Base-by-base conservation (phyloP, 2,329 filamentous ascomycete genomes). In the Colletotrichum musae region DNA sequence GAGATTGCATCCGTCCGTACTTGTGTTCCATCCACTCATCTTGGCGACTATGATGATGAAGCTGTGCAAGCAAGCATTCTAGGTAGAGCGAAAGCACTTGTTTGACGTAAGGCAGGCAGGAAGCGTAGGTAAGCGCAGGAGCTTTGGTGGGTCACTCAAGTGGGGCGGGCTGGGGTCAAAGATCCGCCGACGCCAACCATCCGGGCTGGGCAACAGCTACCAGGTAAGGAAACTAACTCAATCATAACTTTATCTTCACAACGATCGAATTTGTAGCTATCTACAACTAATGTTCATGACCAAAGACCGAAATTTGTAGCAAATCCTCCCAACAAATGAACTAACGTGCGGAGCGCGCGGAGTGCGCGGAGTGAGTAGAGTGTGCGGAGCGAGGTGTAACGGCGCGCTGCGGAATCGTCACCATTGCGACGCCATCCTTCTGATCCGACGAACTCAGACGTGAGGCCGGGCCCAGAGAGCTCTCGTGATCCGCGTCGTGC, bases 21-120 rank as follows among this genome's bases (percentile, higher is more conserved):
- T 98, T 47, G 95, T 98, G 82, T 97, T 97, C 95, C 95, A 98
- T 72, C 95, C 95, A 82, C 92, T 93, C 89, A 91, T 92, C 50
- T 76, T 83, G 54, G 15, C 50, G 48, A n/a, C 43, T 62, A 32
- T 26, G 41, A 13, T 43, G 41, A 43, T 45, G 50, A 39, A 51
- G 41, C 56, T 58, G 24, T 24, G 39, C 41, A 43, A 43, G 39
- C 41, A 43, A 43, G 16, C 16, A 15, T 43, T 43, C 47, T 50
- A 10, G 47, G 45, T 15, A 6, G 18, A 12, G 21, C 7, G 6
- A n/a, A 39, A 39, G 13, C 13, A 50, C 47, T 50, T 12, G n/a
- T 12, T 28, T 5, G 21, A n/a, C 24, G 12, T 50, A 5, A 18
- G 47, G 18, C 18, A 50, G 21, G 32, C 9, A 36, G 32, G 32